A percentile compares a stretch with the other conserved stretches of the same genome.
Conservation (phyloP, 2,329 filamentous ascomycete species). For the Pestalotiopsis sp. region DNA sequence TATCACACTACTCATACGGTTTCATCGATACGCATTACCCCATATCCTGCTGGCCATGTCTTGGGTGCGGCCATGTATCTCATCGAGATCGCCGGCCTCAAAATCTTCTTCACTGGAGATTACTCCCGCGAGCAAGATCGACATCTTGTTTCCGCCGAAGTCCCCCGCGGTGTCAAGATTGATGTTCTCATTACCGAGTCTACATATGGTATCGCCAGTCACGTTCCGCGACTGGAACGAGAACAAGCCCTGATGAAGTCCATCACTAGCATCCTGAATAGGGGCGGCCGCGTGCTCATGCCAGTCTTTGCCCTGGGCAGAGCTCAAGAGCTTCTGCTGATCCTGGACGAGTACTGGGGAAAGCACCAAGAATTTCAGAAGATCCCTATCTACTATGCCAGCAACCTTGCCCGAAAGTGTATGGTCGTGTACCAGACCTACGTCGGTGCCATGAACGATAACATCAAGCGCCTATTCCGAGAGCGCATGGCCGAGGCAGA, state of each 20-base stretch:
- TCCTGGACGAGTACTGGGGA: slow-evolving; percentile 95
- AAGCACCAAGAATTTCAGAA: slow-evolving; percentile 87
- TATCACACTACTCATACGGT: slow-evolving; percentile 98
- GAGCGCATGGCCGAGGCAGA: slow-evolving; percentile 92
- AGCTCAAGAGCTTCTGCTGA: slow-evolving; percentile 91
- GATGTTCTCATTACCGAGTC: slow-evolving; percentile 98
- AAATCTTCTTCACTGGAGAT: slow-evolving; percentile 96
- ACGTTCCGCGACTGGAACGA: slow-evolving; percentile 86
- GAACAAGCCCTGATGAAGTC: slow-evolving; percentile 95
- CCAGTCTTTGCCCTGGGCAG: slow-evolving; percentile 93
- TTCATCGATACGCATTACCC: slow-evolving; percentile 93
- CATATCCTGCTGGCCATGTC: slow-evolving; percentile 97
- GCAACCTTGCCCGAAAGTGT: slow-evolving; percentile 91
- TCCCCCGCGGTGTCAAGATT: slow-evolving; percentile 86
- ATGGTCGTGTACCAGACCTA: slow-evolving; percentile 99
- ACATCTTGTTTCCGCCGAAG: slow-evolving; percentile 90
- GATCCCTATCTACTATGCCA: slow-evolving; percentile 96
- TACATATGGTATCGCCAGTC: slow-evolving; percentile 93
- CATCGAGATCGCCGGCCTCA: slow-evolving; percentile 94
- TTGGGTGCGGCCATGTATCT: slow-evolving; percentile 98
- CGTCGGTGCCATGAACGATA: slow-evolving; percentile 98
- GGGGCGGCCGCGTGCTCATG: slow-evolving; percentile 89
- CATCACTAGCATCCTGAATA: slow-evolving; percentile 87
- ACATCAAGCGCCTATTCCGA: slow-evolving; percentile 93
- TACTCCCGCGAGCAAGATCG: slow-evolving; percentile 96